These are phyloP conservation scores for Hyphopichia homilentoma DNA, from an alignment of 805 yeast genomes.

Conservation along the genomic window DNA sequence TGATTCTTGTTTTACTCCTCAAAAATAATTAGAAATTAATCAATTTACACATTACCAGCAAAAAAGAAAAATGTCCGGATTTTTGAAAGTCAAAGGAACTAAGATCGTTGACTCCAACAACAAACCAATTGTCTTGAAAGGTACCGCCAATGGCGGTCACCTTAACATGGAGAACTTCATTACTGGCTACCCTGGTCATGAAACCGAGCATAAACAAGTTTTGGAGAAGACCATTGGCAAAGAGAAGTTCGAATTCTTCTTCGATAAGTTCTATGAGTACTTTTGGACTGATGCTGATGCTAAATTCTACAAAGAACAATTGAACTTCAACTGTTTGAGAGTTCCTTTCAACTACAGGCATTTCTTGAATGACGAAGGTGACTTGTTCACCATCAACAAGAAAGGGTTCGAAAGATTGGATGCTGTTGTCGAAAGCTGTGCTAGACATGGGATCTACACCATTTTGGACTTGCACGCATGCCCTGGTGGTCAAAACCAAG, in stretches of 20 bases:
- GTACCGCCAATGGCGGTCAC: slow-evolving; percentile 49
- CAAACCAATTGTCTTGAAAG: slow-evolving; percentile 39
- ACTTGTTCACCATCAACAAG: slow-evolving; percentile 38
- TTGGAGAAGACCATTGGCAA: slow-evolving; percentile 38
- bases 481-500: slow-evolving; percentile 56
- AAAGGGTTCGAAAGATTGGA: slow-evolving; percentile 45
- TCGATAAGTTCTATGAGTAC: slow-evolving; percentile 49
- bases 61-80: slow-evolving; percentile 10
- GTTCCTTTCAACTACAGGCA: slow-evolving; percentile 53
- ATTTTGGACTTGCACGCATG: slow-evolving; percentile 47
- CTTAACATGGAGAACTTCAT: slow-evolving; percentile 56
- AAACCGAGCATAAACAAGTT: slow-evolving; percentile 46
- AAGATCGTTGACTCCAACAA: slow-evolving; percentile 44
- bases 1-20: too few relatives aligned
- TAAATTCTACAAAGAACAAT: slow-evolving; percentile 34
- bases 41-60: too few relatives aligned
- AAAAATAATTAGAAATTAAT: too few relatives aligned
- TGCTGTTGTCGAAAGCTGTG: slow-evolving; percentile 39
- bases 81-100: slow-evolving; percentile 42
- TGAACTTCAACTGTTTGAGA: slow-evolving; percentile 45
- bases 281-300: slow-evolving; percentile 53
- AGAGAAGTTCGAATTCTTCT: slow-evolving; percentile 47
- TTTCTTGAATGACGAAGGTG: slow-evolving; percentile 44
- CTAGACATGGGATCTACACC: slow-evolving; percentile 45
- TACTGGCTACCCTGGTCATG: slow-evolving; percentile 54